These are phyloP conservation scores for Phlyctochytrium planicorne DNA, from an alignment of 192 early-diverging fungal genomes.

Conservation along the genomic window DNA sequence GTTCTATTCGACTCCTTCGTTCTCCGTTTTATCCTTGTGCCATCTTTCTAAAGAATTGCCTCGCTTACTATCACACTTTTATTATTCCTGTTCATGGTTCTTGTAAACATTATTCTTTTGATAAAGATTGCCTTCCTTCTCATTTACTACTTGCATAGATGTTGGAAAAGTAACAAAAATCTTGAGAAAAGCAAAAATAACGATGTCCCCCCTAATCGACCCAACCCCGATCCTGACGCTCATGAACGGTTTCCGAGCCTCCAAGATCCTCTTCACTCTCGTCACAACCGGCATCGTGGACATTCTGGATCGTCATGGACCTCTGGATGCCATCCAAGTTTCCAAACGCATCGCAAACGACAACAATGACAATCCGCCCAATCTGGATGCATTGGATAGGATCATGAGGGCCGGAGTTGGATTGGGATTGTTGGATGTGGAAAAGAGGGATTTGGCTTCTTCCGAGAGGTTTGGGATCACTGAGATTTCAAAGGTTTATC, in stretches of 20 bases:
- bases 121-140: no score
- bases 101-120: no score
- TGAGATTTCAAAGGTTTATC: neutral
- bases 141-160: no score
- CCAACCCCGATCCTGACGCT: conserved; percentile 12
- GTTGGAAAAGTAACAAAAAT: no score
- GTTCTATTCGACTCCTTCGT: no score
- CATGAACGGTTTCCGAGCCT: conserved; percentile 25
- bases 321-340: neutral
- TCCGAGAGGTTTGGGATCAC: neutral
- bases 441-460: neutral
- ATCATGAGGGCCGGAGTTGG: neutral
- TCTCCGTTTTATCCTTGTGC: no score
- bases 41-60: no score
- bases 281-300: conserved; percentile 26
- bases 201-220: neutral
- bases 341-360: no score
- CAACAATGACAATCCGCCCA: neutral
- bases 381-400: neutral
- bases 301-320: neutral
- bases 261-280: conserved; percentile 25
- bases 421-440: neutral
- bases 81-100: no score
- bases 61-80: no score
- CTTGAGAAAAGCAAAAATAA: no score